Conservation (phyloP, 257 asterid genomes). For the Penstemon barbatus region DNA sequence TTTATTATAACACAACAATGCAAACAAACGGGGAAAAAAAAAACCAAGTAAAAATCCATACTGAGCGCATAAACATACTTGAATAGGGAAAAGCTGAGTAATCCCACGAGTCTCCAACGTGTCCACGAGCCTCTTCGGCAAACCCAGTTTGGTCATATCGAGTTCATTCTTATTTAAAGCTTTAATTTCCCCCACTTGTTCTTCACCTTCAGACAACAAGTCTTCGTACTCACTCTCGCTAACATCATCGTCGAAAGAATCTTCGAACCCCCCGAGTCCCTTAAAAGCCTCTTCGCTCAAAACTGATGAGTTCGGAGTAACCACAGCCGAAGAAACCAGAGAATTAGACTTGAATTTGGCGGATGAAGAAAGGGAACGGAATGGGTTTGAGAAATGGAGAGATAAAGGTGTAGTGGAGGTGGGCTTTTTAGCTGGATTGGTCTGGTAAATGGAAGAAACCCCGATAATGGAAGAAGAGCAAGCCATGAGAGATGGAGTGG, state of each 20-base stretch:
- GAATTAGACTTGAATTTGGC: slow-evolving; percentile 27
- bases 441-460: slow-evolving; percentile 57
- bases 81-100: slow-evolving; percentile 84
- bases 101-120: slow-evolving; percentile 77
- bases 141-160: slow-evolving; percentile 58
- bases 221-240: neutral
- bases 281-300: slow-evolving; percentile 40
- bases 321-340: slow-evolving; percentile 39
- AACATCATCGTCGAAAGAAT: slow-evolving; percentile 24
- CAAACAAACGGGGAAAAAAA: too few relatives aligned
- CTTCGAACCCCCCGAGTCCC: slow-evolving; percentile 40
- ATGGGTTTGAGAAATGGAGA: slow-evolving; percentile 47
- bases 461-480: slow-evolving; percentile 55
- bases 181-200: slow-evolving; percentile 34
- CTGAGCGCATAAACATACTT: slow-evolving; percentile 33
- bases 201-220: slow-evolving; percentile 28
- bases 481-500: slow-evolving; percentile 44
- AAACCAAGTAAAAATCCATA: too few relatives aligned
- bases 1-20: too few relatives aligned
- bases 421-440: slow-evolving; percentile 48
- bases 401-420: slow-evolving; percentile 40
- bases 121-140: slow-evolving; percentile 77
- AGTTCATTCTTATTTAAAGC: slow-evolving; percentile 48
- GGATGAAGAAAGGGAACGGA: slow-evolving; percentile 32
- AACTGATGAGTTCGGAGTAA: slow-evolving; percentile 42